phyloP scores from a whole-genome alignment of 2,329 filamentous ascomycete species.

The Colletotrichum sidae region DNA sequence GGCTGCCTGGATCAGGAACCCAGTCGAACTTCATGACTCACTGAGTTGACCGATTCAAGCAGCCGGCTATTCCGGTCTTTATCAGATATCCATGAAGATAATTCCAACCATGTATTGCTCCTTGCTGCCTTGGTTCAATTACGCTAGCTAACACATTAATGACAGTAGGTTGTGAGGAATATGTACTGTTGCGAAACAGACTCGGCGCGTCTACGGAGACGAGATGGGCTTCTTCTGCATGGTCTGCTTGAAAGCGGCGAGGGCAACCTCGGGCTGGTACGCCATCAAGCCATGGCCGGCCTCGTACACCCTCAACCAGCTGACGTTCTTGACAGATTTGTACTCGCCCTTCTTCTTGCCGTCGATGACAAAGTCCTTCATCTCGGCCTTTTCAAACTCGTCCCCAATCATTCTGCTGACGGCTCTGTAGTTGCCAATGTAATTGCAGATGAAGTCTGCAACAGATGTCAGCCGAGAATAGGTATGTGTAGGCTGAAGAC shows the following conservation, averaged over 20 bases:
- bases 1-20: no score
- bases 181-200: not conserved
- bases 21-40: no score
- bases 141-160: no score
- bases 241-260: constrained; percentile 61
- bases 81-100: no score
- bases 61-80: no score
- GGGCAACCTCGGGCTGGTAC: constrained; percentile 37
- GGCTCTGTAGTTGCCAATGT: constrained; percentile 56
- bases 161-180: not conserved
- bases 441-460: constrained; percentile 68
- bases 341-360: constrained; percentile 60
- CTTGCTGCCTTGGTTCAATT: no score
- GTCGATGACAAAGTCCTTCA: constrained; percentile 56
- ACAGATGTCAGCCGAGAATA: not conserved
- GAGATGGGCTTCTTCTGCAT: constrained; percentile 59
- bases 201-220: not conserved
- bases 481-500: not conserved
- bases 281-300: constrained; percentile 53
- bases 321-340: constrained; percentile 62
- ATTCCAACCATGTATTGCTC: no score
- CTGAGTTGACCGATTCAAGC: no score
- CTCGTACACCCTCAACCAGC: constrained; percentile 60
- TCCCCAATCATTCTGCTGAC: constrained; percentile 47
- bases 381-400: constrained; percentile 51